Base-by-base conservation (phyloP, 2,329 filamentous ascomycete genomes). In the Aureobasidium sp. region DNA sequence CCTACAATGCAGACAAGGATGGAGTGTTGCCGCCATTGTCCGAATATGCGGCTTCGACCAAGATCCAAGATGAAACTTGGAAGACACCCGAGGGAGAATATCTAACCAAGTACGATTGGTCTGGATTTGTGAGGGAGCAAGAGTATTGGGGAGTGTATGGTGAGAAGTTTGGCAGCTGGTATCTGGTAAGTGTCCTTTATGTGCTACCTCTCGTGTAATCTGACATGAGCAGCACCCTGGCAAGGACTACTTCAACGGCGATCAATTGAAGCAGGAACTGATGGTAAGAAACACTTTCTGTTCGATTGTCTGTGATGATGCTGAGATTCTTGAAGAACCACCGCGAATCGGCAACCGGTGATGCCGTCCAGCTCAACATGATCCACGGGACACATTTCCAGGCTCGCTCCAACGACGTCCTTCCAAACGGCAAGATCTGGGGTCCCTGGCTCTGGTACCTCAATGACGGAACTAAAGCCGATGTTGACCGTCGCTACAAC, bases 11-110 rank as follows among this genome's bases (percentile, higher is more conserved):
- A 43, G 66, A 77, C 27, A 77, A 75, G 31, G 77, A 81, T 60
- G 78, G 74, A 23, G 64, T 68, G 1, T 69, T 81, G 7, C 79
- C 79, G 0, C 67, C 74, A 0, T 68, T 80, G 7, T 66, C 69
- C 2, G 74, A 79, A 42, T 79, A 80, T 60, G 60, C 70, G 3
- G 68, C 65, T 5, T 72, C 74, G 11, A 79, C 75, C 13, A 80
- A 80, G 46, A 76, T 81, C 4, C 78, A 81, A 64, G 79, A 81
- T 67, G 78, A 81, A 69, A 81, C 79, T 1, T 81, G 78, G 78
- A 71, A 76, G 55, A 74, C 70, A 29, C 71, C 71, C 0, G 76
- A 80, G 51, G 78, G 79, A 0, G 72, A 70, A 0, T 81, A 78
- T 60, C 73, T 82, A 61, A 80, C 77, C 2, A 82, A 83, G 69